A percentile compares a stretch with the other conserved stretches of the same genome.
phyloP scores from a whole-genome alignment of 257 asterid genomes.

The Fraxinus cuspidata region DNA sequence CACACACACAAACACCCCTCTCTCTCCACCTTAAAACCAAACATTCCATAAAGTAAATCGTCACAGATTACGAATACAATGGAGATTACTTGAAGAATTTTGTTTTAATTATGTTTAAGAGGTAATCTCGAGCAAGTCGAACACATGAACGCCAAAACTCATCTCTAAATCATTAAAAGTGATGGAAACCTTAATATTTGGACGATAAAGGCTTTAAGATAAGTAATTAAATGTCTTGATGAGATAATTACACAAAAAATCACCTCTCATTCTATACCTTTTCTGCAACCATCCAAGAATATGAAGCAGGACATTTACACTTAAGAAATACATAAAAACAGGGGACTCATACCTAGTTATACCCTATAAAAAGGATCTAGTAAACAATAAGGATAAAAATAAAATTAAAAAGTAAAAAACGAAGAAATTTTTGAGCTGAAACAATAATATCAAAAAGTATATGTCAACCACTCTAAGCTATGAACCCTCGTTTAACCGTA shows the following conservation, averaged over 20 bases:
- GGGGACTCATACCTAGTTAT: neutral
- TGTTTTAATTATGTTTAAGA: too few relatives aligned
- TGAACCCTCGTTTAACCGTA: slow-evolving; percentile 29
- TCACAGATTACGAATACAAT: too few relatives aligned
- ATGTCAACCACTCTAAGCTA: slow-evolving; percentile 9
- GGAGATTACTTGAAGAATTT: too few relatives aligned
- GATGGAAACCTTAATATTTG: neutral
- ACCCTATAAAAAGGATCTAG: slow-evolving; percentile 11
- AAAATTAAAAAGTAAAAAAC: neutral
- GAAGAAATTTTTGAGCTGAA: neutral
- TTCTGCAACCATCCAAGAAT: slow-evolving; percentile 10
- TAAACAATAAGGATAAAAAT: neutral
- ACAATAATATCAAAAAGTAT: neutral
- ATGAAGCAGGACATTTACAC: neutral
- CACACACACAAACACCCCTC: too few relatives aligned
- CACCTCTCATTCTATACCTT: neutral
- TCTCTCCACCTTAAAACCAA: too few relatives aligned
- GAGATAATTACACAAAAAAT: neutral
- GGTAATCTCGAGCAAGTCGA: too few relatives aligned
- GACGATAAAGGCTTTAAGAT: neutral
- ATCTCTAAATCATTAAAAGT: too few relatives aligned
- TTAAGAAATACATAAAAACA: slow-evolving; percentile 11
- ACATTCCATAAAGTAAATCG: too few relatives aligned
- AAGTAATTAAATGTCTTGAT: neutral
- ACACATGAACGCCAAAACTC: too few relatives aligned